Percentiles rank a stretch among this genome's conserved stretches.
phyloP scores from a whole-genome alignment of 2,329 filamentous ascomycete genomes.

The Botryotinia convoluta region DNA sequence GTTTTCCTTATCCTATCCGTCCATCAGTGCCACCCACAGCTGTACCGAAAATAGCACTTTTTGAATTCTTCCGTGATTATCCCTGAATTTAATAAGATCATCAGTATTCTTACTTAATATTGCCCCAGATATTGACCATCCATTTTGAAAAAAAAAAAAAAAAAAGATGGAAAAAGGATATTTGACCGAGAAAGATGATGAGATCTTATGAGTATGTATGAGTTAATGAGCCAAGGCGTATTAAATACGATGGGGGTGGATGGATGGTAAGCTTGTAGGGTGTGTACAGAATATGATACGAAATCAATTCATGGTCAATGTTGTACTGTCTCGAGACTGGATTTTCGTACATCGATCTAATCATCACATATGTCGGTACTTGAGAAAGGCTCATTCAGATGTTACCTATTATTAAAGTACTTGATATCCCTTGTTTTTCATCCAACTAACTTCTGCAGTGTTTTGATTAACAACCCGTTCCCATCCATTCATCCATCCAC shows the following conservation, averaged over 20 bases:
- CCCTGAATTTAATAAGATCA: neutral
- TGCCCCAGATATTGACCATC: neutral
- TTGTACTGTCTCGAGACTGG: neutral
- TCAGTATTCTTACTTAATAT: neutral
- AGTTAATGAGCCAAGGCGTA: neutral
- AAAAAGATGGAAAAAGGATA: neutral
- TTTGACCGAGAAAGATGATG: neutral
- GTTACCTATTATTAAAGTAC: neutral
- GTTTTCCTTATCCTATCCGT: neutral
- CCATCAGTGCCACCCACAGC: constrained; percentile 1
- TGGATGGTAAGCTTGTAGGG: neutral
- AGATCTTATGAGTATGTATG: neutral
- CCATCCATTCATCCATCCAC: neutral
- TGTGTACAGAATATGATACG: neutral
- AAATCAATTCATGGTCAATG: neutral
- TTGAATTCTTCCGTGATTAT: constrained; percentile 1
- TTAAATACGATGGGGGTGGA: neutral
- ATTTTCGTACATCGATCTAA: neutral
- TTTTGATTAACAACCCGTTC: neutral
- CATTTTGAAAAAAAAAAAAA: neutral
- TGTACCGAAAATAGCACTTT: neutral
- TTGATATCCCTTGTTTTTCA: neutral
- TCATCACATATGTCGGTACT: neutral
- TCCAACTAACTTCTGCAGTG: neutral
- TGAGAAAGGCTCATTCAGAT: neutral